Conservation (phyloP, 1,284 basidiomycete species). For the Austroboletus rostrupii region DNA sequence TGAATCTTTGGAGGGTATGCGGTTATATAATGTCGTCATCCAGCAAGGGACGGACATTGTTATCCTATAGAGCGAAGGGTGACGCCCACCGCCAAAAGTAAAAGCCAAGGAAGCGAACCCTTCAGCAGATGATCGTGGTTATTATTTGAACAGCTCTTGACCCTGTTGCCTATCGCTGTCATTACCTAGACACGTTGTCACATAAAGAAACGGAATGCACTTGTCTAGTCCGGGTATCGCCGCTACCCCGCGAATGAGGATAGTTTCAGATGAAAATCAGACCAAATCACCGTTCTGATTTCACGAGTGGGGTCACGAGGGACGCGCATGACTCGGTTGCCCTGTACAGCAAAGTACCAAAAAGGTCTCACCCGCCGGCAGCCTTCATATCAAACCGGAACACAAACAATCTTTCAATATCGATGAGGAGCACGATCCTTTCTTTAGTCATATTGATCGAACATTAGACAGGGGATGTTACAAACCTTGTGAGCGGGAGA, state of each 20-base stretch:
- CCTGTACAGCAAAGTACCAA: conserved; percentile 8
- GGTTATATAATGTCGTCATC: conserved; percentile 31
- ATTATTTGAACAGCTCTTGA: conserved; percentile 18
- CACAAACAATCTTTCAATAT: too few species aligned
- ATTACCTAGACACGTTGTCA: conserved; percentile 14
- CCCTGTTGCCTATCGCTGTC: conserved; percentile 29
- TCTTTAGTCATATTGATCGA: neutral
- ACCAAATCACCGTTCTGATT: conserved; percentile 16
- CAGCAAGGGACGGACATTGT: conserved; percentile 28
- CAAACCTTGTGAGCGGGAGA: conserved; percentile 1
- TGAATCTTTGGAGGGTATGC: conserved; percentile 6
- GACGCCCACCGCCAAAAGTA: conserved; percentile 10
- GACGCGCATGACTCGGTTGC: conserved; percentile 3
- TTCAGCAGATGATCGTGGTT: conserved; percentile 20
- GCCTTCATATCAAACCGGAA: conserved; percentile 3
- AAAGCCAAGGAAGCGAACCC: conserved; percentile 12
- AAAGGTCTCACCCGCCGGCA: conserved; percentile 8
- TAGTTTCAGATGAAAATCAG: conserved; percentile 8
- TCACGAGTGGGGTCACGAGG: conserved; percentile 18
- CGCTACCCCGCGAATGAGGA: conserved; percentile 16
- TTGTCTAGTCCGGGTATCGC: conserved; percentile 16
- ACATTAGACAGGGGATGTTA: conserved; percentile 4
- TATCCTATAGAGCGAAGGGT: conserved; percentile 6
- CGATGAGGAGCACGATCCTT: too few species aligned
- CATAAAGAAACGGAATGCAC: conserved; percentile 9